These are phyloP conservation scores for Suillus placidus DNA, from an alignment of 768 basidiomycete species.

Conservation along the genomic window DNA sequence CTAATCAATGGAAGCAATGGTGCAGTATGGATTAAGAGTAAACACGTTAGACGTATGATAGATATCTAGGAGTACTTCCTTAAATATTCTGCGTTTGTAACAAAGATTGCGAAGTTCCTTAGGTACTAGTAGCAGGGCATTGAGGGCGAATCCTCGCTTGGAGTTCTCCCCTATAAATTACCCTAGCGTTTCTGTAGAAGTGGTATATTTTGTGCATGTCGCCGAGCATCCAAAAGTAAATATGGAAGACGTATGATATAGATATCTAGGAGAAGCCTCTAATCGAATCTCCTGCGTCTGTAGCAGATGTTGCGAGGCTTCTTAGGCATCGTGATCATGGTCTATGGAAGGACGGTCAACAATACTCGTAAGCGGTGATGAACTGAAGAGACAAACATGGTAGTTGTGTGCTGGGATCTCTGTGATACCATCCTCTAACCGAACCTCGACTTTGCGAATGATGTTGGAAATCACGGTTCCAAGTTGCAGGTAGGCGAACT, in stretches of 20 bases:
- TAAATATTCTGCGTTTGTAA: no score
- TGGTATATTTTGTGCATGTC: conserved; percentile 10
- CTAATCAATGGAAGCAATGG: no score
- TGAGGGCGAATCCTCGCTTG: no score
- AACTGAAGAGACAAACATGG: conserved; percentile 58
- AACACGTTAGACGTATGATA: no score
- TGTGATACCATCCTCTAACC: conserved; percentile 50
- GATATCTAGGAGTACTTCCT: no score
- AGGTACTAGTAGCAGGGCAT: no score
- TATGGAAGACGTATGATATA: conserved; percentile 8
- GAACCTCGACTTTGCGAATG: conserved; percentile 75
- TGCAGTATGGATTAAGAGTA: no score
- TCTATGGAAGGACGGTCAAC: conserved; percentile 46
- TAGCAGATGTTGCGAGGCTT: conserved; percentile 65
- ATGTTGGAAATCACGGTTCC: conserved; percentile 81
- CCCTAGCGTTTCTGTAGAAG: not conserved
- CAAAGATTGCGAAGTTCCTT: not conserved
- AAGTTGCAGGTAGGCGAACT: conserved; percentile 96
- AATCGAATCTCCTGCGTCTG: conserved; percentile 64
- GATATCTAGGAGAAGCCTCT: conserved; percentile 17
- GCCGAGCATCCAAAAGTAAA: conserved; percentile 9
- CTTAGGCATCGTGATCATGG: conserved; percentile 92
- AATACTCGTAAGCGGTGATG: not conserved
- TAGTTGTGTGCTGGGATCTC: conserved; percentile 85
- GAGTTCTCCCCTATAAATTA: not conserved